Percentiles rank a stretch among this genome's conserved stretches.
phyloP scores from a whole-genome alignment of 2,329 filamentous ascomycete genomes.

The Botryotinia calthae region DNA sequence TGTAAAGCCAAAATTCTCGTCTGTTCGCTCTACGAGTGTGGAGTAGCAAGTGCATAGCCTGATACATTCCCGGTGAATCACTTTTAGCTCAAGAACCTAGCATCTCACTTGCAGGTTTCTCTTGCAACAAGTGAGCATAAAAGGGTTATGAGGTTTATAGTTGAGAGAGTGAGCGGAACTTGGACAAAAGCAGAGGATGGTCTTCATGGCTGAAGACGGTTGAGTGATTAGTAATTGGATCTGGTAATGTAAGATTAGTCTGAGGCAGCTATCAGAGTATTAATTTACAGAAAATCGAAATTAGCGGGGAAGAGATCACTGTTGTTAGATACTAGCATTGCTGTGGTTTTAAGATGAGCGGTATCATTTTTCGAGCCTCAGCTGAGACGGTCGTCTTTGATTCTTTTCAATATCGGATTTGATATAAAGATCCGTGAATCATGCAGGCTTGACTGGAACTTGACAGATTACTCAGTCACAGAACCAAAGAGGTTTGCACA shows the following conservation, averaged over 20 bases:
- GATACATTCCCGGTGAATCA: neutral
- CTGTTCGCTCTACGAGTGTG: too few relatives aligned
- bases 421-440: accelerated
- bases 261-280: neutral
- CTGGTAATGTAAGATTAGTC: accelerated
- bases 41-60: neutral
- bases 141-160: neutral
- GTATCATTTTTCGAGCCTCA: too few relatives aligned
- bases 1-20: too few relatives aligned
- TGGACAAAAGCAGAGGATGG: too few relatives aligned
- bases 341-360: neutral
- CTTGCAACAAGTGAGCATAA: neutral
- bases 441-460: accelerated
- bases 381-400: neutral
- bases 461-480: neutral
- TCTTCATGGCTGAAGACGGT: too few relatives aligned
- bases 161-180: neutral
- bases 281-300: neutral
- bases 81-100: neutral
- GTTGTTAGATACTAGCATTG: accelerated
- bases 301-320: neutral
- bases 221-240: neutral
- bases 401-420: neutral
- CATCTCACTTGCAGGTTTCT: neutral
- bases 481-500: neutral